Conservation (phyloP, 1,284 basidiomycete species). For the Pterulicium gracile region DNA sequence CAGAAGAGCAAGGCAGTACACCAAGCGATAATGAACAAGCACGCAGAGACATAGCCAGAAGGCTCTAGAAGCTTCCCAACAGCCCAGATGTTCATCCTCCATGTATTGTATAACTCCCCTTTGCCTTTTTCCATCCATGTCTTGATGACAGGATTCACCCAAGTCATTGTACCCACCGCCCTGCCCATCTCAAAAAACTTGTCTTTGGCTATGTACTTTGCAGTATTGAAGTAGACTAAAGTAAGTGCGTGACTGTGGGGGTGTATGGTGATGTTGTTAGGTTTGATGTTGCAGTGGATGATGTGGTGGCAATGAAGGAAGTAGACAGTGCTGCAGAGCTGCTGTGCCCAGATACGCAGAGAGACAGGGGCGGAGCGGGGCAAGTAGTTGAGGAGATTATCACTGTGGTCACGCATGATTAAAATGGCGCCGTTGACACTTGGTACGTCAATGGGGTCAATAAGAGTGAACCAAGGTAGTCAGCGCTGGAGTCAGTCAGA, state of each 20-base stretch:
- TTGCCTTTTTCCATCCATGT: neutral
- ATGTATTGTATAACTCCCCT: neutral
- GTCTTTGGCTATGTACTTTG: neutral
- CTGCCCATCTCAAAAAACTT: neutral
- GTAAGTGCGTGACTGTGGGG: neutral
- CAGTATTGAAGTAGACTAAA: neutral
- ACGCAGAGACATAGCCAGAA: too few species aligned
- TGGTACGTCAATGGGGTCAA: neutral
- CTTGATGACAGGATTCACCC: neutral
- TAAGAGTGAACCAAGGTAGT: neutral
- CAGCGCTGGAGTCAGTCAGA: neutral
- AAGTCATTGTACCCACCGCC: neutral
- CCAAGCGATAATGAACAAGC: too few species aligned
- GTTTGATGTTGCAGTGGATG: neutral
- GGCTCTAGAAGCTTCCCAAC: too few species aligned
- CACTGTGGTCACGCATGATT: neutral
- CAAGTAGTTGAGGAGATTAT: neutral
- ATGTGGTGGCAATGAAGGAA: neutral
- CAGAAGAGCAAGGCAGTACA: too few species aligned
- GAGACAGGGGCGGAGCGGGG: neutral
- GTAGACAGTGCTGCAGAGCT: neutral
- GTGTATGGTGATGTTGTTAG: neutral
- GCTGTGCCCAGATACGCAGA: neutral
- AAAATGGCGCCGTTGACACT: neutral
- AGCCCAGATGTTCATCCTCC: neutral